Percentiles rank a stretch among this genome's conserved stretches.
These are phyloP conservation scores for Arthrobotrys pseudoclavata DNA, from an alignment of 2,329 filamentous ascomycete genomes.

Conservation along the genomic window DNA sequence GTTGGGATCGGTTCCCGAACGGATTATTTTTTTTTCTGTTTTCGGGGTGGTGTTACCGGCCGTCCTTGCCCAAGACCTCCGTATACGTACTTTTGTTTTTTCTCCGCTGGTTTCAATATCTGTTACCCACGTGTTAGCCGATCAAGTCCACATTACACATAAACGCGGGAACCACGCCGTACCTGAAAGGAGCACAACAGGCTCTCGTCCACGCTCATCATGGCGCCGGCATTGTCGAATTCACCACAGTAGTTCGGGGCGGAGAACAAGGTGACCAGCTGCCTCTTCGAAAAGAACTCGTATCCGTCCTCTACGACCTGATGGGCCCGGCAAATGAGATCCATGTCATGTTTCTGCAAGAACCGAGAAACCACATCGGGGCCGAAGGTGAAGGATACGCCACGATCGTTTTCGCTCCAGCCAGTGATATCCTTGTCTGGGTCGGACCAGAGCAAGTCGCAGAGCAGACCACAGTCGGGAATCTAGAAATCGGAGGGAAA, in stretches of 20 bases:
- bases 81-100: conserved; percentile 99
- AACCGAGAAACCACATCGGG: conserved; percentile 97
- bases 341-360: conserved; percentile 99
- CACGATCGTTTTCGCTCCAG: conserved; percentile 98
- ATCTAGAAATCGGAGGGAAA: conserved; percentile 74
- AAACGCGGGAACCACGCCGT: conserved; percentile 62
- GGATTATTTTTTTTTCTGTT: conserved; percentile 76
- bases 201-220: conserved; percentile 99
- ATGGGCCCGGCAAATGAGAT: conserved; percentile 97
- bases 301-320: conserved; percentile 99
- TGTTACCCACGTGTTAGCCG: conserved; percentile 66
- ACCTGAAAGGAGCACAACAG: conserved; percentile 99
- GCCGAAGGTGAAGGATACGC: conserved; percentile 98
- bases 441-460: conserved; percentile 98
- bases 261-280: conserved; percentile 96
- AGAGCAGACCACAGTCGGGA: conserved; percentile 95
- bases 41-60: conserved; percentile 79
- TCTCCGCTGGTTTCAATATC: conserved; percentile 99
- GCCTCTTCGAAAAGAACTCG: conserved; percentile 99
- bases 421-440: conserved; percentile 99
- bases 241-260: conserved; percentile 99
- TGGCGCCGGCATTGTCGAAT: conserved; percentile 98
- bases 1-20: conserved; percentile 54
- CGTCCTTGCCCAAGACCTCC: conserved; percentile 78
- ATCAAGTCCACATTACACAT: neutral